These are phyloP conservation scores for Metschnikowia santaceciliae DNA, from an alignment of 805 yeast species.

Conservation along the genomic window DNA sequence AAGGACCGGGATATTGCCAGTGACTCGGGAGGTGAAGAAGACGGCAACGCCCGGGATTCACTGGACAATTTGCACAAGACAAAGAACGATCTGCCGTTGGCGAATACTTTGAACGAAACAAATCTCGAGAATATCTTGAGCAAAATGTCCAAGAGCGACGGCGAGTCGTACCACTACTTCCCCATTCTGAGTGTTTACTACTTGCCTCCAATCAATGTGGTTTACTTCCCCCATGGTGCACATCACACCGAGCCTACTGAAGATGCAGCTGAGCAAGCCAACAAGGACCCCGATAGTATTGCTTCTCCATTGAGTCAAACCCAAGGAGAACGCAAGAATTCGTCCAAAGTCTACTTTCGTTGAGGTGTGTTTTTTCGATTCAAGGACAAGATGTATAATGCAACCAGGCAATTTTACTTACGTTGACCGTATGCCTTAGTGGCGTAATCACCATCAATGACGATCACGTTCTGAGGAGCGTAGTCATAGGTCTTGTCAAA, in stretches of 20 bases:
- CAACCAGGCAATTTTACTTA: constrained; percentile 10
- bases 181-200: constrained; percentile 50
- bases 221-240: constrained; percentile 52
- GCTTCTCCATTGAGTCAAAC: constrained; percentile 1
- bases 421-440: constrained; percentile 67
- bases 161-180: constrained; percentile 41
- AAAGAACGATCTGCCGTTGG: constrained; percentile 1
- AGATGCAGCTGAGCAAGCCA: not conserved
- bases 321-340: constrained; percentile 4
- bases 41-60: not conserved
- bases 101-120: not conserved
- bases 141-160: constrained; percentile 5
- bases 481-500: constrained; percentile 61
- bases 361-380: not conserved
- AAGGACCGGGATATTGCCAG: not conserved
- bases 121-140: constrained; percentile 9
- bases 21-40: constrained; percentile 2
- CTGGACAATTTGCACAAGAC: not conserved
- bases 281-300: not conserved
- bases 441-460: constrained; percentile 66
- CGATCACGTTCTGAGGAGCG: constrained; percentile 72
- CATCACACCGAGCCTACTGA: constrained; percentile 28
- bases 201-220: constrained; percentile 52
- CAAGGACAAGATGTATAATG: not conserved
- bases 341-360: constrained; percentile 13